Evolutionary conservation across 2,329 filamentous ascomycete species (phyloP), one percentile per base, ranked within the genome.

Genomic region (Trichoderma koningii): DNA sequence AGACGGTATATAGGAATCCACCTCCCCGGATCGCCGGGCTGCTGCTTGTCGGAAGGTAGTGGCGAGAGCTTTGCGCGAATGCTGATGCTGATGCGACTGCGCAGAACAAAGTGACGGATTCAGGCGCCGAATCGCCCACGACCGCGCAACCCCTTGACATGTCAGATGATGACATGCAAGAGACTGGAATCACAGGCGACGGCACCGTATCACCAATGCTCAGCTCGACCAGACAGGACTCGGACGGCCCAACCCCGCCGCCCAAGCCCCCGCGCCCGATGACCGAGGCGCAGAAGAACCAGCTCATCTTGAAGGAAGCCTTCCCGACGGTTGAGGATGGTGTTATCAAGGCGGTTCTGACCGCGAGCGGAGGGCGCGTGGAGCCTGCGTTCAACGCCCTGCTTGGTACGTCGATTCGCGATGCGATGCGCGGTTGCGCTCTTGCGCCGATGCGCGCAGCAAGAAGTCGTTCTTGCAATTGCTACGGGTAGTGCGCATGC

Each of bases 331-430:
- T 97, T 67, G 95, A 99, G 62, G 75, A 80, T 7, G 77, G 87
- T 51, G 90, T 99, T 53, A 86, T 99, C 76, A 96, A 89, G 77
- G 95, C 95, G 34, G 90, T 99, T 0, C 80, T 99, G 69, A 84
- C 86, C 26, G 95, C 95, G 15, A 98, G 95, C 76, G 85, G 88
- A 66, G 94, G 93, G 66, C 87, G 89, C 72, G 88, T 98, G 55
- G 95, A 99, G 77, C 91, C 92, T 38, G 94, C 95, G 15, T 99
- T 99, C 80, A 95, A 97, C 79, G 95, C 95, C 42, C 84, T 99
- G 50, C 83, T 99, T 51, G 91, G 91, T 92, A 82, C 67, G 72
- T 19, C 38, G 48, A 38, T 44, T n/a, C n/a, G 19, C 15, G 12
- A 34, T 23, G 21, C 21, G 21, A 34, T 14, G 12, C 34, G 34